phyloP scores from a whole-genome alignment of 2,329 filamentous ascomycete species.

The Aspergillus sp. region DNA sequence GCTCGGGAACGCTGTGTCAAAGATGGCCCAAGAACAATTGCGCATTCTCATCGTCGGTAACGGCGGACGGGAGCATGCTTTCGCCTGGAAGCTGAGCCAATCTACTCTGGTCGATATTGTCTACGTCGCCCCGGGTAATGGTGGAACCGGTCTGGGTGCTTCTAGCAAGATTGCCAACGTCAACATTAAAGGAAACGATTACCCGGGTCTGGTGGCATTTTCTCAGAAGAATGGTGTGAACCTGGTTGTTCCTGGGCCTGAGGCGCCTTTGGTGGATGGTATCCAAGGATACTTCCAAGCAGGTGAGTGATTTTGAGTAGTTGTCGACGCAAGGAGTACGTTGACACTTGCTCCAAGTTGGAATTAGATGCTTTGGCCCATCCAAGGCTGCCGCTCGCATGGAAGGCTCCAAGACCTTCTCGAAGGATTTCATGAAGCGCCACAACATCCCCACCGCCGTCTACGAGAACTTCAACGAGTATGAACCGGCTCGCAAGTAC shows the following conservation, averaged over 20 bases:
- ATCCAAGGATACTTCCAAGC: conserved; percentile 77
- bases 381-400: conserved; percentile 78
- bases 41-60: conserved; percentile 85
- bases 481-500: conserved; percentile 67
- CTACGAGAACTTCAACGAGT: conserved; percentile 83
- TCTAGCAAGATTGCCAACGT: conserved; percentile 66
- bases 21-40: conserved; percentile 46
- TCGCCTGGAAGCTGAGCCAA: conserved; percentile 89
- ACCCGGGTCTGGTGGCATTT: conserved; percentile 69
- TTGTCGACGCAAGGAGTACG: background rate
- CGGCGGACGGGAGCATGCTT: conserved; percentile 88
- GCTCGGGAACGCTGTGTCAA: conserved; percentile 14
- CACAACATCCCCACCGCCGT: conserved; percentile 85
- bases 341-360: conserved; percentile 39
- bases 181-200: conserved; percentile 69
- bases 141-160: conserved; percentile 64
- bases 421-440: conserved; percentile 95
- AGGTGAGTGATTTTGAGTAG: conserved; percentile 26
- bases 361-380: conserved; percentile 81
- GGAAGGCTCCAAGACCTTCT: conserved; percentile 96
- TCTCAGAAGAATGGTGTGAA: conserved; percentile 70
- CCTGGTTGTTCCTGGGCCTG: conserved; percentile 84
- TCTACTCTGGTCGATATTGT: conserved; percentile 75
- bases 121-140: conserved; percentile 68
- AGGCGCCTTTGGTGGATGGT: conserved; percentile 88